Base-by-base conservation (phyloP, 176 grass and related monocot genomes). In the Saccharum officinarum region DNA sequence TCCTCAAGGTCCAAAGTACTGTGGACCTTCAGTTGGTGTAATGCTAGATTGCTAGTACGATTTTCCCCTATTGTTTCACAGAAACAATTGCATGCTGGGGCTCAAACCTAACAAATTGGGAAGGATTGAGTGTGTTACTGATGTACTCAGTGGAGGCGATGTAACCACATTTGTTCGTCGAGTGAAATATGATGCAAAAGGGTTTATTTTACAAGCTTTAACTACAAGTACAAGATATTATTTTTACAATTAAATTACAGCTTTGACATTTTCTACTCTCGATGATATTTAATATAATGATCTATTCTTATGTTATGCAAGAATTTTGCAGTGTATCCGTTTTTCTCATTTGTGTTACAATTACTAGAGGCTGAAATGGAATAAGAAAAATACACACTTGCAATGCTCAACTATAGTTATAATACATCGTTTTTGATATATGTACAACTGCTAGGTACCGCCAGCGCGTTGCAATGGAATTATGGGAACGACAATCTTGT, bases 1-100 rank as follows among this genome's bases (percentile, higher is more conserved):
- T 75, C 31, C 25, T 10, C 39, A 33, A 81, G 62, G 22, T 61
- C 28, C 16, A 59, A 52, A 52, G 45, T 62, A 70, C 38, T 49
- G 25, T 76, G 63, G 62, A 69, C 60, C 77, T 81, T 83, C 10
- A 40, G 31, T 54, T 0, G 70, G 49, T 73, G 14, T 30, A 61
- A 67, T 10, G n/a, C 10, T 60, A 37, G 28, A 61, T 59, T 10
- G n/a, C 10, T 60, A 37, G 28, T 80, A 59, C n/a, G 45, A 16
- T 45, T 69, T 76, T 76, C 33, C 5, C 28, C 82, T 61, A 73
- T 9, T 31, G 10, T 49, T 85, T n/a, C 39, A 13, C 26, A 60
- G 50, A 47, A 70, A 38, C 71, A 70, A 81, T 74, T 81, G 50
- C 77, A 33, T 76, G 31, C 18, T 2, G 15, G 22, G 69, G 38